A percentile compares a stretch with the other conserved stretches of the same genome.
These are phyloP conservation scores for Coffea canephora DNA, from an alignment of 257 asterid species.

Conservation along the genomic window DNA sequence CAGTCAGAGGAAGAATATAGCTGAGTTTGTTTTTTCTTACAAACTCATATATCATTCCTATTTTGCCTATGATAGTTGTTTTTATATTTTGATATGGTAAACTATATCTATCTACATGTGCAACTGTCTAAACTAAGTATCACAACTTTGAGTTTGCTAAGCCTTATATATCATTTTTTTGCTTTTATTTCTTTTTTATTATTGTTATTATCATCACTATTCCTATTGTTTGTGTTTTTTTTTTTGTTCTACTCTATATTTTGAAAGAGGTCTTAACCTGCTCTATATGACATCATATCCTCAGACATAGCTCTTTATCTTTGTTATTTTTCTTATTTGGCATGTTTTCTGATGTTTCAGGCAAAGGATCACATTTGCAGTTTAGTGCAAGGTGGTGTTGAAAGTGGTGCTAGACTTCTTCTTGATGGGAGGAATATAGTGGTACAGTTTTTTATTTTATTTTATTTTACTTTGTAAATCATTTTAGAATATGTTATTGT, in stretches of 20 bases:
- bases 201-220: no score
- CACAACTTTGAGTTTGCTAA: not conserved
- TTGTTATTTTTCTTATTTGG: constrained; percentile 1
- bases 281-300: not conserved
- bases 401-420: constrained; percentile 44
- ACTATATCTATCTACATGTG: not conserved
- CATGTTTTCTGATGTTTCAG: constrained; percentile 28
- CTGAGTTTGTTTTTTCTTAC: not conserved
- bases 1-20: not conserved
- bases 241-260: not conserved
- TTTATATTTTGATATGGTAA: not conserved
- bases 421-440: constrained; percentile 48
- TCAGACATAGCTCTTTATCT: not conserved
- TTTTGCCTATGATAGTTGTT: not conserved
- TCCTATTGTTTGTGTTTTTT: no score
- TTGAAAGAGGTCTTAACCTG: not conserved
- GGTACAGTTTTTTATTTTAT: constrained; percentile 27
- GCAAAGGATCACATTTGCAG: constrained; percentile 40
- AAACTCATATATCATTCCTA: not conserved
- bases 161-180: not conserved
- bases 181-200: not conserved
- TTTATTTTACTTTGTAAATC: not conserved
- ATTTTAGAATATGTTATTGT: not conserved
- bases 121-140: not conserved
- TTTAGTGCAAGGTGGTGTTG: constrained; percentile 38